Conservation (phyloP, 2,329 filamentous ascomycete genomes). For the Exophiala aquamarina region DNA sequence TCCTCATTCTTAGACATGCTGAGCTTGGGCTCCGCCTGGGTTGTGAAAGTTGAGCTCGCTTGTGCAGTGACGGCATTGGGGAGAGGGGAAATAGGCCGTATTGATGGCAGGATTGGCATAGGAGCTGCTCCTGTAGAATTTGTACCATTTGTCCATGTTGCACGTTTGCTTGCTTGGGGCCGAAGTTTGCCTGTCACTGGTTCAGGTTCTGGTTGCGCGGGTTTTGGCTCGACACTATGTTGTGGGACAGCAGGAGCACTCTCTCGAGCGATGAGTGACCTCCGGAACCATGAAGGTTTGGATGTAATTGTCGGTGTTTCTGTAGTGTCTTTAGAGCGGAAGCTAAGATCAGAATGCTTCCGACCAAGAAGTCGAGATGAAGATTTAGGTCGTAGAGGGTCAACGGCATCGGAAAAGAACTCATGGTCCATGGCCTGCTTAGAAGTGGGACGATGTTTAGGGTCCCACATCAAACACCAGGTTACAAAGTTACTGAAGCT, state of each 20-base stretch:
- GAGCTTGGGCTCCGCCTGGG: constrained; percentile 41
- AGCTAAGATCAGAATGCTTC: constrained; percentile 81
- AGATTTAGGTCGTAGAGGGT: constrained; percentile 89
- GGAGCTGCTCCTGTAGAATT: constrained; percentile 71
- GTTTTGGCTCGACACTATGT: constrained; percentile 38
- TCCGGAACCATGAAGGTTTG: constrained; percentile 95
- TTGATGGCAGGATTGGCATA: constrained; percentile 94
- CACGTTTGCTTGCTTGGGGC: constrained; percentile 71
- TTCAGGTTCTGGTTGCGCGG: constrained; percentile 41
- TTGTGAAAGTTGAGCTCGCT: constrained; percentile 65
- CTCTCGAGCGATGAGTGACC: constrained; percentile 83
- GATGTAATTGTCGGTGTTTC: constrained; percentile 63
- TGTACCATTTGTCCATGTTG: constrained; percentile 85
- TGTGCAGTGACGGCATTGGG: constrained; percentile 90
- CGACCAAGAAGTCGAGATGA: constrained; percentile 81
- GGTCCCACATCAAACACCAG: constrained; percentile 99
- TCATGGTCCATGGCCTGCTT: constrained; percentile 93
- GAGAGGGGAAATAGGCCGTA: constrained; percentile 92
- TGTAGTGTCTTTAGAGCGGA: constrained; percentile 64
- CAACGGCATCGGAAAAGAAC: constrained; percentile 88
- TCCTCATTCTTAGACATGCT: constrained; percentile 51
- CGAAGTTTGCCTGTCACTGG: constrained; percentile 53
- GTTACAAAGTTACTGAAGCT: constrained; percentile 91
- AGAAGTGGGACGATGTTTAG: constrained; percentile 85
- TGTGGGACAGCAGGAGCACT: constrained; percentile 61